Evolutionary conservation across 108 stramenopile species (phyloP).

Genomic region (Fragilariopsis cylindrus): DNA sequence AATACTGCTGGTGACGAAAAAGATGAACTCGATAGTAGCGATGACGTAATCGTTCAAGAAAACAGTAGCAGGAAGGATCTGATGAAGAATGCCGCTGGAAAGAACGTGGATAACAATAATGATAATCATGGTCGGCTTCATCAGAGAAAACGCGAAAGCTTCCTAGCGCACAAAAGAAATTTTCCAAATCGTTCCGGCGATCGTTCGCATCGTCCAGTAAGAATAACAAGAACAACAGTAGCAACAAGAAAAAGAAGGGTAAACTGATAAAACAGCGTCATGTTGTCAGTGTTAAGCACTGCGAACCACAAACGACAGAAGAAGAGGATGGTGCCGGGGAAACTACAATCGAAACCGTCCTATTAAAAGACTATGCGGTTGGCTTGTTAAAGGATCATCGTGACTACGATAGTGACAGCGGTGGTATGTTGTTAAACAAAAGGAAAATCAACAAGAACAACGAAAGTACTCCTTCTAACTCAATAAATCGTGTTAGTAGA

Average conservation of each 20-base stretch:
- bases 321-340: neutral
- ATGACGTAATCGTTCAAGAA: too few species aligned
- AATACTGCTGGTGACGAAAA: too few species aligned
- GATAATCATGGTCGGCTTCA: too few species aligned
- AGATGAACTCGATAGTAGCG: too few species aligned
- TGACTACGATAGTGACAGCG: too few species aligned
- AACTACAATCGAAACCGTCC: neutral
- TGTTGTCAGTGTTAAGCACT: neutral
- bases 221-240: neutral
- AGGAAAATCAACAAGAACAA: too few species aligned
- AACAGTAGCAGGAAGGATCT: too few species aligned
- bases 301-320: neutral
- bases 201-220: neutral
- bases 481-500: neutral
- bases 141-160: neutral
- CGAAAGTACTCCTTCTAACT: too few species aligned
- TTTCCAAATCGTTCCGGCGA: neutral
- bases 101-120: too few species aligned
- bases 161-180: neutral
- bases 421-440: too few species aligned
- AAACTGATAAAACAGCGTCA: neutral
- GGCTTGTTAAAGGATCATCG: neutral
- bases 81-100: too few species aligned
- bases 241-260: neutral
- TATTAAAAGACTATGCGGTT: neutral